Conservation (phyloP, 495 filamentous ascomycete species). For the Neurospora intermedia region DNA sequence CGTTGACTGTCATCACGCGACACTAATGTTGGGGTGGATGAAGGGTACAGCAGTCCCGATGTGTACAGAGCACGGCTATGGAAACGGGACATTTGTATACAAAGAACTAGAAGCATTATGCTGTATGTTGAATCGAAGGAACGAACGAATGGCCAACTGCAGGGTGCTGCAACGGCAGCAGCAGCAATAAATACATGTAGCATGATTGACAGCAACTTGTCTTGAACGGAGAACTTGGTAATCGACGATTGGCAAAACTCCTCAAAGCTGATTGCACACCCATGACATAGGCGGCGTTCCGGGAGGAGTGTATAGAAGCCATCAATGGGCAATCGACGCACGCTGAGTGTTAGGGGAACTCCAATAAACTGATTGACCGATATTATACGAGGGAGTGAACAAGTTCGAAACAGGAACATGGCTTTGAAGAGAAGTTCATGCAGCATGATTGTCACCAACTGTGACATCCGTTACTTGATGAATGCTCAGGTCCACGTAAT, state of each 20-base stretch:
- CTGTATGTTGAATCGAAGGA: background rate
- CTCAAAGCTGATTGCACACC: background rate
- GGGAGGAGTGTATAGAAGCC: background rate
- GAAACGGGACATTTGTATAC: background rate
- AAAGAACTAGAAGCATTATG: background rate
- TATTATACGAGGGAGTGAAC: background rate
- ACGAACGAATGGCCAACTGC: background rate
- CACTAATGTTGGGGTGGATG: background rate
- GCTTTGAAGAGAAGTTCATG: background rate
- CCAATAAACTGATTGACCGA: background rate
- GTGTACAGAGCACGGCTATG: background rate
- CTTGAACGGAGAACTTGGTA: background rate
- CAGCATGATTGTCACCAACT: background rate
- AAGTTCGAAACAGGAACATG: background rate
- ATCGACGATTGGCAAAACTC: background rate
- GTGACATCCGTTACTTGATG: too few species aligned
- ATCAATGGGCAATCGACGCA: background rate
- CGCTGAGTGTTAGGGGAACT: too few species aligned
- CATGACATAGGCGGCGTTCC: background rate
- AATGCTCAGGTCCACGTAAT: too few species aligned
- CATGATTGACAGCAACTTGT: background rate
- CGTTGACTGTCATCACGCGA: background rate
- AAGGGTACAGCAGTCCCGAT: background rate
- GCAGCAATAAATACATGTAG: background rate
- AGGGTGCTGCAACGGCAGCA: background rate